Percentiles rank a stretch among this genome's conserved stretches.
Evolutionary conservation across 176 grass and related monocot genomes (phyloP).

Genomic region (Chloris gayana): DNA sequence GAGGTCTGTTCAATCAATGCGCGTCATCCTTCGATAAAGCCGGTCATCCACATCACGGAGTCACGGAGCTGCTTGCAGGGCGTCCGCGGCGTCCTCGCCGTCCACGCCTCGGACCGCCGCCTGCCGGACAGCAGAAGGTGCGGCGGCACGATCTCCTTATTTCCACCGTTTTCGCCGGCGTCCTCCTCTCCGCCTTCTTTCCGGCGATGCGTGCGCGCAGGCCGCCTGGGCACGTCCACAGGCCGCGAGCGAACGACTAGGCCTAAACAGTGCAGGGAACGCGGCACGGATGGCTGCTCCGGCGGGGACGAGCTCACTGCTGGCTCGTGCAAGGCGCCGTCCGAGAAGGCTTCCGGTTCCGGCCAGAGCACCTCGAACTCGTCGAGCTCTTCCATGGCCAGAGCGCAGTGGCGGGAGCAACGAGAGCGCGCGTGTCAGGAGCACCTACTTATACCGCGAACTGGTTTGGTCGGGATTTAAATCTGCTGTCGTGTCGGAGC

Average conservation of each 20-base stretch:
- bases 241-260: not conserved
- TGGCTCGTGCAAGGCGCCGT: too few relatives aligned
- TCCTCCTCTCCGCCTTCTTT: not conserved
- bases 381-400: constrained; percentile 66
- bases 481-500: not conserved
- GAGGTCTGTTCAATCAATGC: not conserved
- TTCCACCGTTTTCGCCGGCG: not conserved
- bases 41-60: constrained; percentile 71
- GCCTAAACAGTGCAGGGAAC: not conserved
- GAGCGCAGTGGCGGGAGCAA: not conserved
- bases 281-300: not conserved
- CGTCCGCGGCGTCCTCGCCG: constrained; percentile 48
- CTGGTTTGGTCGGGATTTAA: not conserved
- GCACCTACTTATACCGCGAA: not conserved
- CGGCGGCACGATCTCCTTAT: constrained; percentile 54
- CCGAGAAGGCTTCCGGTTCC: too few relatives aligned
- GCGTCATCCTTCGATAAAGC: constrained; percentile 68
- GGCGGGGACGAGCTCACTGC: not conserved
- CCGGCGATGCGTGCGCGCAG: not conserved
- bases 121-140: constrained; percentile 58
- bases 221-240: constrained; percentile 31
- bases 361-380: constrained; percentile 76
- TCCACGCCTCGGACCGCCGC: not conserved
- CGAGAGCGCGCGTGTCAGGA: not conserved
- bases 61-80: constrained; percentile 49